Conservation (phyloP, 352 stramenopile species). For the Peronospora belbahrii region DNA sequence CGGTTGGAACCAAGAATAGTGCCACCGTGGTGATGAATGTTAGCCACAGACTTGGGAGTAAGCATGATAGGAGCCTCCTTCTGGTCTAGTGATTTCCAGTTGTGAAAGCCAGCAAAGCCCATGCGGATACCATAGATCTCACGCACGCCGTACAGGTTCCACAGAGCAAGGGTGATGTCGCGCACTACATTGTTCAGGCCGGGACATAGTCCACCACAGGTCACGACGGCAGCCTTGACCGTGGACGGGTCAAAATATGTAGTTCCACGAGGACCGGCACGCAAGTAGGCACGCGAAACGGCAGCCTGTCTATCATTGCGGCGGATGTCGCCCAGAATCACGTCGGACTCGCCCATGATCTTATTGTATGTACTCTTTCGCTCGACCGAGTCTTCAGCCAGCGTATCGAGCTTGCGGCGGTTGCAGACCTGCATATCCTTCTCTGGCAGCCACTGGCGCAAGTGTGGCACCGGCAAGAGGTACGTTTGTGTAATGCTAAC, state of each 20-base stretch:
- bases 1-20: slow-evolving; percentile 92
- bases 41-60: slow-evolving; percentile 57
- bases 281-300: slow-evolving; percentile 70
- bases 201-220: slow-evolving; percentile 91
- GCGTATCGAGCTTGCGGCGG: slow-evolving; percentile 73
- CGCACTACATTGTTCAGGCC: slow-evolving; percentile 98
- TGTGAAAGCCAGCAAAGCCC: slow-evolving; percentile 76
- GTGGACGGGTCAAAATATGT: slow-evolving; percentile 73
- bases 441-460: slow-evolving; percentile 62
- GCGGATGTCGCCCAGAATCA: slow-evolving; percentile 78
- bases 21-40: slow-evolving; percentile 87
- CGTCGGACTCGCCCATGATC: slow-evolving; percentile 75
- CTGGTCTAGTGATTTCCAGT: slow-evolving; percentile 71
- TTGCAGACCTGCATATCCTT: slow-evolving; percentile 46
- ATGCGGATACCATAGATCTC: slow-evolving; percentile 80
- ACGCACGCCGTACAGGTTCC: slow-evolving; percentile 79
- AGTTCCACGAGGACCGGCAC: slow-evolving; percentile 53
- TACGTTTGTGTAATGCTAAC: slow-evolving; percentile 58
- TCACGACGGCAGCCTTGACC: slow-evolving; percentile 89
- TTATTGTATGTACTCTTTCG: slow-evolving; percentile 83
- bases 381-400: slow-evolving; percentile 44
- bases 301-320: slow-evolving; percentile 57
- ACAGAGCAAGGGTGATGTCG: slow-evolving; percentile 92
- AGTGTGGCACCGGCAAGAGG: slow-evolving; percentile 65
- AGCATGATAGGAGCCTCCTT: slow-evolving; percentile 76